A percentile compares a stretch with the other conserved stretches of the same genome.
These are phyloP conservation scores for Aspergillus neotritici DNA, from an alignment of 2,329 filamentous ascomycete species.

Conservation along the genomic window DNA sequence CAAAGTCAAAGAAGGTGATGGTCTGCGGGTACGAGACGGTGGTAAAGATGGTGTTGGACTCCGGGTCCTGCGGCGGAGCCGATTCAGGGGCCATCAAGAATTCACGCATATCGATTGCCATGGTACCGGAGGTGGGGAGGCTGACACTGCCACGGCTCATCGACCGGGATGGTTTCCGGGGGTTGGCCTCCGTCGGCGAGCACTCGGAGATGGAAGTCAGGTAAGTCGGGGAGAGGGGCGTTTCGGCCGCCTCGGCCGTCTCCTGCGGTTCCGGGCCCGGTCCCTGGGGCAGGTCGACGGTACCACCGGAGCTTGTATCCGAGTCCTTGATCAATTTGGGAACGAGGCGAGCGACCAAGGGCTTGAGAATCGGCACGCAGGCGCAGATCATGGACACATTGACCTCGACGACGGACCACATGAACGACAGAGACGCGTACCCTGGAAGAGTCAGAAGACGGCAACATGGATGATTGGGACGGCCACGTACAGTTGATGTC, in stretches of 20 bases:
- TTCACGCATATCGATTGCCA: slow-evolving; percentile 42
- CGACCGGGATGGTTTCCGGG: slow-evolving; percentile 13
- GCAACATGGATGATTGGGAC: too few relatives aligned
- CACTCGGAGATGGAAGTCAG: neutral
- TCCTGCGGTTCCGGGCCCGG: slow-evolving; percentile 7
- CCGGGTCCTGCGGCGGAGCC: slow-evolving; percentile 19
- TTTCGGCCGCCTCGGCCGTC: slow-evolving; percentile 7
- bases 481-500: slow-evolving; percentile 48
- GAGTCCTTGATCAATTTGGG: slow-evolving; percentile 52
- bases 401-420: slow-evolving; percentile 93
- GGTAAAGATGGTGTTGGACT: slow-evolving; percentile 37
- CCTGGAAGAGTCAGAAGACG: slow-evolving; percentile 45
- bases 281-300: slow-evolving; percentile 2
- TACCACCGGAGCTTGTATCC: slow-evolving; percentile 21
- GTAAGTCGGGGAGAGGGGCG: neutral
- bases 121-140: neutral
- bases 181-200: too few relatives aligned
- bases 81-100: slow-evolving; percentile 49
- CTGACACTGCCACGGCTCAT: slow-evolving; percentile 12
- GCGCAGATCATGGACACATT: slow-evolving; percentile 85
- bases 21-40: slow-evolving; percentile 27
- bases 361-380: slow-evolving; percentile 88
- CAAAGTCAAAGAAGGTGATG: slow-evolving; percentile 57
- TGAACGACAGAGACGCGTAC: slow-evolving; percentile 78
- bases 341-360: slow-evolving; percentile 62